Conservation (phyloP, 2,329 filamentous ascomycete genomes). For the Microcera coccophila region DNA sequence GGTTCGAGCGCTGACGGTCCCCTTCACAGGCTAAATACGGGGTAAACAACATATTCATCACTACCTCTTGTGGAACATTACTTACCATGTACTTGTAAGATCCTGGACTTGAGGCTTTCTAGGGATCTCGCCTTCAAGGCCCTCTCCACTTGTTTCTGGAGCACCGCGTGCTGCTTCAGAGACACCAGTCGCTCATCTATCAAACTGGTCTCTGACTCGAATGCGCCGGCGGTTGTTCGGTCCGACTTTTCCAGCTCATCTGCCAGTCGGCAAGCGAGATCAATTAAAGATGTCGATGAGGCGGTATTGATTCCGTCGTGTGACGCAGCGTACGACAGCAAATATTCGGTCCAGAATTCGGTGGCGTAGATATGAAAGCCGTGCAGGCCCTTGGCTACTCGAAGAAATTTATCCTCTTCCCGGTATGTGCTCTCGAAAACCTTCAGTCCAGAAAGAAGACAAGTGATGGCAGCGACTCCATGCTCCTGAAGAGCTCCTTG, state of each 20-base stretch:
- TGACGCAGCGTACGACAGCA: constrained; percentile 1
- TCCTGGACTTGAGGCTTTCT: too few relatives aligned
- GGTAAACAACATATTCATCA: too few relatives aligned
- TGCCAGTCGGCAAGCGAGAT: background rate
- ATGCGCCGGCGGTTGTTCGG: constrained; percentile 6
- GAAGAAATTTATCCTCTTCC: background rate
- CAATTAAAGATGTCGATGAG: constrained; percentile 1
- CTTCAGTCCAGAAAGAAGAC: constrained; percentile 1
- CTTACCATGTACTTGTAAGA: too few relatives aligned
- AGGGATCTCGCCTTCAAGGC: too few relatives aligned
- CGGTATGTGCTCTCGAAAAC: constrained; percentile 1
- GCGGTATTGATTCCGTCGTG: constrained; percentile 4
- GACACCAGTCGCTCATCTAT: background rate
- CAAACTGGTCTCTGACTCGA: constrained; percentile 6
- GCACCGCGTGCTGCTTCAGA: background rate
- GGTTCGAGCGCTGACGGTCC: background rate
- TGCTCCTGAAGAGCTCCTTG: constrained; percentile 1
- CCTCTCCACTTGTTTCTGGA: too few relatives aligned
- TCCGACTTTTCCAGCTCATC: background rate
- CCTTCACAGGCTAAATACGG: background rate
- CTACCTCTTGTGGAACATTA: too few relatives aligned
- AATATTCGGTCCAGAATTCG: constrained; percentile 7
- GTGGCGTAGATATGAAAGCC: constrained; percentile 11
- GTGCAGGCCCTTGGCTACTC: constrained; percentile 3
- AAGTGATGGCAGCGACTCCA: constrained; percentile 2